Evolutionary conservation across 1,284 basidiomycete genomes (phyloP), one percentile per base, ranked within the genome.

Genomic region (Sphagnurus paluster): DNA sequence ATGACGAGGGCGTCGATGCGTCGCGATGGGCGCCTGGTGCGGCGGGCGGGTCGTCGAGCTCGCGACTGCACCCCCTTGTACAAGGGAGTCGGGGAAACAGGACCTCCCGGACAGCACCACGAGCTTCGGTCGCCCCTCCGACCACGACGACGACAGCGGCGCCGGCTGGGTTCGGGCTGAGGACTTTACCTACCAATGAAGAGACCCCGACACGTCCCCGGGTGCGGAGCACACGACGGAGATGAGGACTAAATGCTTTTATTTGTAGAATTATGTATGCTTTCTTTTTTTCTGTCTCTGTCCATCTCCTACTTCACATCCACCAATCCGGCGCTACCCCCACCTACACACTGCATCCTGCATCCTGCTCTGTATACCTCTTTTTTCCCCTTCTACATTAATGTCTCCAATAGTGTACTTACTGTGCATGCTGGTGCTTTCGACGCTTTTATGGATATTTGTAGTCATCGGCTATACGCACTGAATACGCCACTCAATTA

Each of bases 131-230:
- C 36, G 38, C 56, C 9, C 37, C 48, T n/a, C 47, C 52, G n/a
- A 30, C 51, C 10, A 46, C 48, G 20, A 46, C 55, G 39, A 48
- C 43, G 21, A 37, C 38, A 21, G 28, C 42, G 17, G 43, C 39
- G 5, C 45, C 52, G 5, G 39, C 43, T 5, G 4, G 55, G 11
- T 49, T 55, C 35, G 35, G 17, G 17, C 46, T 45, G 21, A 53
- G 57, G 43, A 53, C 56, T 24, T 53, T 64, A 49, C 59, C 61
- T 19, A 39, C 53, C 19, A 73, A 64, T 52, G 79, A 84, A 48
- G 81, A 84, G 58, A 84, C 82, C 2, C 82, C 82, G 23, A 84
- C 82, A 14, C 71, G 79, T 48, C 81, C 81, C 23, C 74, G 82
- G 41, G 67, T 74, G 59, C 71, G 75, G 52, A 49, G 52, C 21